Percentiles rank a stretch among this genome's conserved stretches.
These are phyloP conservation scores for Naganishia vishniacii DNA, from an alignment of 768 basidiomycete species.

Conservation along the genomic window DNA sequence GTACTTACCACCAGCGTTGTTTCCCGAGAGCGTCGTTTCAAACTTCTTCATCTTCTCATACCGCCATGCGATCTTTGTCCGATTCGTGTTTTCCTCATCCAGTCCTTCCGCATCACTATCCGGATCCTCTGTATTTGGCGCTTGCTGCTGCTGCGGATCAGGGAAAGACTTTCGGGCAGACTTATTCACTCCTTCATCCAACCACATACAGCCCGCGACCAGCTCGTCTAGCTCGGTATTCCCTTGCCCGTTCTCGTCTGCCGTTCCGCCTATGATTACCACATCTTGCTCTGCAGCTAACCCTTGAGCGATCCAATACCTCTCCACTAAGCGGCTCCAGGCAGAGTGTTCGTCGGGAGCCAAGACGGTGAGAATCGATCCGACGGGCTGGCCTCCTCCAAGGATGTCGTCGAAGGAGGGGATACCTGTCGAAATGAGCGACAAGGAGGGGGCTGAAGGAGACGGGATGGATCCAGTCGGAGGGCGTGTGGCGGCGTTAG, in stretches of 20 bases:
- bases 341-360: constrained; percentile 82
- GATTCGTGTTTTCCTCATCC: constrained; percentile 50
- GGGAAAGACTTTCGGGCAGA: constrained; percentile 30
- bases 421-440: constrained; percentile 68
- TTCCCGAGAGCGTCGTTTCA: constrained; percentile 67
- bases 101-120: constrained; percentile 46
- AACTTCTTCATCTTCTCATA: constrained; percentile 91
- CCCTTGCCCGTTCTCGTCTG: constrained; percentile 35
- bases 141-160: constrained; percentile 11
- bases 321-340: constrained; percentile 75
- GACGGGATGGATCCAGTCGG: constrained; percentile 44
- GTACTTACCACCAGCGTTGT: constrained; percentile 2
- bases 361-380: constrained; percentile 64
- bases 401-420: constrained; percentile 91
- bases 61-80: constrained; percentile 94
- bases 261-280: constrained; percentile 56
- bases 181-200: constrained; percentile 50
- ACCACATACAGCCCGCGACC: constrained; percentile 76
- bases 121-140: constrained; percentile 28
- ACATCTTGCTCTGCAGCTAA: constrained; percentile 66
- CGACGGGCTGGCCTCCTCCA: constrained; percentile 74
- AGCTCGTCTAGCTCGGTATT: constrained; percentile 53
- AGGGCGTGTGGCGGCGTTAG: background rate
- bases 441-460: constrained; percentile 41
- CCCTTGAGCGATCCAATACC: constrained; percentile 86